Evolutionary conservation across 2,329 filamentous ascomycete genomes (phyloP), one percentile per base, ranked within the genome.

Genomic region (Colletotrichum brevisporum): DNA sequence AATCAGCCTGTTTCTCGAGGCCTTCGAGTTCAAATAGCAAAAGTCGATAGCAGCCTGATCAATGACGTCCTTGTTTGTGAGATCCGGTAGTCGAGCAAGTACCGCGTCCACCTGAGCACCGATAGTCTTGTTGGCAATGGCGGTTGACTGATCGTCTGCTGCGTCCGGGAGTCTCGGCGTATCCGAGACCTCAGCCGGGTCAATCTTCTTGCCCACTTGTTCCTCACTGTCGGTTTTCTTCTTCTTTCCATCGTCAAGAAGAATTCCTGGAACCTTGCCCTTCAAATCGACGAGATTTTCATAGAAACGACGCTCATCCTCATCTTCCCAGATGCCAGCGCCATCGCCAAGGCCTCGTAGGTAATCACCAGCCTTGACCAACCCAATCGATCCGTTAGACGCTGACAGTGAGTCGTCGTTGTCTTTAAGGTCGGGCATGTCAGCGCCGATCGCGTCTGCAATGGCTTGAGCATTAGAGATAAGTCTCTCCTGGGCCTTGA

Each of bases 21-120:
- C 96, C 78, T 99, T 99, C 1, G 96, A 99, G 79, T 99, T 99
- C 69, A 99, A 85, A 76, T 98, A 99, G 82, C 96, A 98, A 77
- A 99, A 99, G 76, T 98, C 95, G 71, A 98, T 92, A 8, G 97
- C 96, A 54, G 93, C 91, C 78, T 98, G 92, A 76, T 99, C 96
- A 63, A 98, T 94, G 58, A 90, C 85, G 58, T 99, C 97, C 77
- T 98, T 98, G 76, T 89, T 95, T 45, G 93, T 95, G 60, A 99
- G 84, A 70, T 98, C 95, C 0, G 95, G 94, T n/a, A 99, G 86
- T 24, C 94, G 91, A 24, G 94, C 88, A 36, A 99, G 85, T 47
- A 99, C 85, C 16, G 94, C 92, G 79, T 99, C 97, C 2, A 99
- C 96, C 79, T 99, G 96, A 3, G 96, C 95, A 57, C 96, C 96